phyloP scores from a whole-genome alignment of 495 filamentous ascomycete genomes.

The Neurospora sp. region DNA sequence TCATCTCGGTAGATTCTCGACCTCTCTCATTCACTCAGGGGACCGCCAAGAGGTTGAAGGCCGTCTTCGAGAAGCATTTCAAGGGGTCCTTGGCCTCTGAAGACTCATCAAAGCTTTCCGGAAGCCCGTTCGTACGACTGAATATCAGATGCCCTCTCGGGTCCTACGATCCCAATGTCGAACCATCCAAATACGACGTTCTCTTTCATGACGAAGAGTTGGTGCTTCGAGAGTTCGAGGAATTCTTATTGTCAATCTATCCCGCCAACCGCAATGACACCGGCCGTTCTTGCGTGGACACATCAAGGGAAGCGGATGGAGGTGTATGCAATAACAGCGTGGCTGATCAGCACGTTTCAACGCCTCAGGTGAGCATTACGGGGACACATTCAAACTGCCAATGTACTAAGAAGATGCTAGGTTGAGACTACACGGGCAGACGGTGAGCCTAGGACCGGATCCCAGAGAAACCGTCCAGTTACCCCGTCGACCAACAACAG shows the following conservation, averaged over 20 bases:
- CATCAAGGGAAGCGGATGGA: neutral
- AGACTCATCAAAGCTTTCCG: slow-evolving; percentile 15
- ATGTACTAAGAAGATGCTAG: neutral
- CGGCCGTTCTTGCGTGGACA: neutral
- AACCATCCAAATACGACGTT: slow-evolving; percentile 84
- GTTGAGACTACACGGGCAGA: neutral
- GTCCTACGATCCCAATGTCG: slow-evolving; percentile 81
- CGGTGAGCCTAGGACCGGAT: neutral
- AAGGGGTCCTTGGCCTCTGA: neutral
- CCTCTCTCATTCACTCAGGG: slow-evolving; percentile 57
- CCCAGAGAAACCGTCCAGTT: neutral
- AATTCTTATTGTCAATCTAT: slow-evolving; percentile 38
- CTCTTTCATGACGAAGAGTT: slow-evolving; percentile 55
- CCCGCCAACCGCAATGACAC: neutral
- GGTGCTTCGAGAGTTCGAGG: slow-evolving; percentile 41
- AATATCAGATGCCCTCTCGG: slow-evolving; percentile 59
- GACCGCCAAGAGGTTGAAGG: slow-evolving; percentile 54
- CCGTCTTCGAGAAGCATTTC: slow-evolving; percentile 20
- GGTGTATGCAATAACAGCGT: neutral
- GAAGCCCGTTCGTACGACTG: slow-evolving; percentile 63
- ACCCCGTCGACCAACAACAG: neutral
- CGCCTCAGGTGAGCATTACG: neutral
- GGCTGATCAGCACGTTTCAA: neutral
- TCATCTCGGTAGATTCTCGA: slow-evolving; percentile 68
- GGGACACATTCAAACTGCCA: neutral